Evolutionary conservation across 1,284 basidiomycete genomes (phyloP).

Genomic region (Schizophyllum commune): DNA sequence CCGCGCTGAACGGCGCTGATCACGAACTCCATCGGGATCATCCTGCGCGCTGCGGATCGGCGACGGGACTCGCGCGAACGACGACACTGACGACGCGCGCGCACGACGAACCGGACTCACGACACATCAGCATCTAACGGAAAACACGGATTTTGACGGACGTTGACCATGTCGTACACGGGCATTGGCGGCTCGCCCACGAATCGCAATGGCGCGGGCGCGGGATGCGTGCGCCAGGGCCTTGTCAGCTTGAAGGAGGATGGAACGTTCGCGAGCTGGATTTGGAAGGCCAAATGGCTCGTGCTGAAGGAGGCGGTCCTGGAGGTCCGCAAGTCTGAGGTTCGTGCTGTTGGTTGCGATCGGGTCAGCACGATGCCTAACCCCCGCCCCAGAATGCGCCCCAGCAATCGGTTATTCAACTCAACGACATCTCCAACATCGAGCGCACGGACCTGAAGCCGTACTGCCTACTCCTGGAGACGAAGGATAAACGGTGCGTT

Average conservation of each 20-base stretch:
- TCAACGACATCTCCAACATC: slow-evolving; percentile 80
- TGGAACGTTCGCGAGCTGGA: slow-evolving; percentile 75
- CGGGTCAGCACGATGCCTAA: slow-evolving; percentile 5
- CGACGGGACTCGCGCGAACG: too few relatives aligned
- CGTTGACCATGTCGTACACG: slow-evolving; percentile 41
- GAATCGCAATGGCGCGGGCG: slow-evolving; percentile 41
- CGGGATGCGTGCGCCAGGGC: slow-evolving; percentile 51
- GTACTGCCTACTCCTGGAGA: slow-evolving; percentile 83
- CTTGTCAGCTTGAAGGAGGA: slow-evolving; percentile 83
- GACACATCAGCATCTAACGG: too few relatives aligned
- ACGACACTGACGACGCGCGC: too few relatives aligned
- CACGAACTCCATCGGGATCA: too few relatives aligned
- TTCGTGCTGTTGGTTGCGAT: slow-evolving; percentile 21
- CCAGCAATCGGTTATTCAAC: slow-evolving; percentile 57
- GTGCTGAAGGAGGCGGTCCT: slow-evolving; percentile 78
- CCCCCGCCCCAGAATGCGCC: slow-evolving; percentile 43
- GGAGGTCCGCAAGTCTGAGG: slow-evolving; percentile 90
- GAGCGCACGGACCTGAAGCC: slow-evolving; percentile 91
- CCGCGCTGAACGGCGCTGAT: too few relatives aligned
- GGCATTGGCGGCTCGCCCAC: slow-evolving; percentile 69
- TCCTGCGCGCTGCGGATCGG: too few relatives aligned
- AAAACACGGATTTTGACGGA: too few relatives aligned
- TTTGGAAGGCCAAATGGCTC: slow-evolving; percentile 92
- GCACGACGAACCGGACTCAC: too few relatives aligned
- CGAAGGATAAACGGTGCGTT: slow-evolving; percentile 54